Evolutionary conservation across 805 yeast genomes (phyloP).

Genomic region (Spathaspora sp.): DNA sequence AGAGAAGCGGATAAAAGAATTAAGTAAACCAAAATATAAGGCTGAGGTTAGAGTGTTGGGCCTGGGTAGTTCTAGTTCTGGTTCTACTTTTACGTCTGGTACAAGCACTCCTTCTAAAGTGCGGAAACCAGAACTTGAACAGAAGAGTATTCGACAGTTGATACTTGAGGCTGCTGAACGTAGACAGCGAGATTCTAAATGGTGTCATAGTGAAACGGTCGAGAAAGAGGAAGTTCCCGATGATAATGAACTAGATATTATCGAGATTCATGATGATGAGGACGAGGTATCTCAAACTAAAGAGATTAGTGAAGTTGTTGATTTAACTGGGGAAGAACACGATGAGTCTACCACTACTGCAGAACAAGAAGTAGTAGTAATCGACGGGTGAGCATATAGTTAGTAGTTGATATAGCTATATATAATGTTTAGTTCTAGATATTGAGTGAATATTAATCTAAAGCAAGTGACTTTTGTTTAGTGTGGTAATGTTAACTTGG

Average conservation of each 20-base stretch:
- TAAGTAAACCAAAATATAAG: conserved; percentile 36
- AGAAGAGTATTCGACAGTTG: conserved; percentile 33
- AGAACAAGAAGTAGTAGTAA: conserved; percentile 15
- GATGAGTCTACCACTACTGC: conserved; percentile 1
- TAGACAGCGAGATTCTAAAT: conserved; percentile 49
- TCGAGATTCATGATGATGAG: conserved; percentile 18
- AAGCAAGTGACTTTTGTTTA: too few species aligned
- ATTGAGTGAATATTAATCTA: too few species aligned
- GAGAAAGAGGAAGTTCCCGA: conserved; percentile 33
- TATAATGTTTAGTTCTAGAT: too few species aligned
- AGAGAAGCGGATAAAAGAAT: conserved; percentile 39
- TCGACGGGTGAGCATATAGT: conserved; percentile 13
- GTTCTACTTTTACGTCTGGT: not conserved
- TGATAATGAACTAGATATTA: conserved; percentile 42
- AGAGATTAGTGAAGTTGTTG: conserved; percentile 9
- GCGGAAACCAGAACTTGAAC: not conserved
- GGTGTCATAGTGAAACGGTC: conserved; percentile 34
- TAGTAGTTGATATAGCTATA: not conserved
- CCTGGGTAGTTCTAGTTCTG: conserved; percentile 1
- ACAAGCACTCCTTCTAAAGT: conserved; percentile 1
- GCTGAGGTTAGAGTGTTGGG: conserved; percentile 37
- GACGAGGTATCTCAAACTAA: not conserved
- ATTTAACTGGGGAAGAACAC: conserved; percentile 13
- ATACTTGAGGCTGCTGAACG: conserved; percentile 62
- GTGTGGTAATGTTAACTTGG: too few species aligned